These are phyloP conservation scores for Haplosporangium sp. DNA, from an alignment of 371 early-diverging fungal genomes.

Conservation along the genomic window DNA sequence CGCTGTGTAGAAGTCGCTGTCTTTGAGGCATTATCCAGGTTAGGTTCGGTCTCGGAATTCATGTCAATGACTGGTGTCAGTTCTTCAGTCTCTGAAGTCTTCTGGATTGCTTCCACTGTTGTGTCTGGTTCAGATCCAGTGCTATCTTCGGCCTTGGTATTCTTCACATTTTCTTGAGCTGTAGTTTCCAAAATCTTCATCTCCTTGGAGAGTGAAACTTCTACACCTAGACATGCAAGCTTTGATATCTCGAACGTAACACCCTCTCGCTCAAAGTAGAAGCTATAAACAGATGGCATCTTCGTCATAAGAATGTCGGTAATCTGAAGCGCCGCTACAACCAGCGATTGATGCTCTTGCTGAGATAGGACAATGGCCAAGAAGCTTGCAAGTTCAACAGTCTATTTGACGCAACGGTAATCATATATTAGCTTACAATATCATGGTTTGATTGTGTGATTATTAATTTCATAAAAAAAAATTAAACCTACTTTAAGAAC, in stretches of 20 bases:
- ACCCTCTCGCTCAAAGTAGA: conserved; percentile 74
- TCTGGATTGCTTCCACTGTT: background rate
- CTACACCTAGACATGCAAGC: conserved; percentile 53
- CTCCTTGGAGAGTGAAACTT: conserved; percentile 24
- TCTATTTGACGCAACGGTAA: conserved; percentile 12
- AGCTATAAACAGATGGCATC: conserved; percentile 64
- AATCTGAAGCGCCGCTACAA: conserved; percentile 69
- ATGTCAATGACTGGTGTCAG: background rate
- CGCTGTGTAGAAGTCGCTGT: background rate
- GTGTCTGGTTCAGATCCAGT: background rate
- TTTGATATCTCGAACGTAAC: conserved; percentile 69
- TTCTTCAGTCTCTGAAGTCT: background rate
- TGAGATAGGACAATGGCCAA: conserved; percentile 70
- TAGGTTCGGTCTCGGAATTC: background rate
- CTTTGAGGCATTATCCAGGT: background rate
- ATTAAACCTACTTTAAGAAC: conserved; percentile 54
- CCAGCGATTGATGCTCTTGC: conserved; percentile 67
- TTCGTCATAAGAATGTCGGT: conserved; percentile 67
- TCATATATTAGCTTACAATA: background rate
- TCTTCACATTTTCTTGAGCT: background rate
- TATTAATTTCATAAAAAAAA: background rate
- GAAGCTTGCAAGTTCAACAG: conserved; percentile 68
- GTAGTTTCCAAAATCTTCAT: background rate
- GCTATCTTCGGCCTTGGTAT: background rate
- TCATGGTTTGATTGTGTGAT: background rate